These are phyloP conservation scores for Claviceps spartinae DNA, from an alignment of 2,329 filamentous ascomycete species.

Conservation along the genomic window DNA sequence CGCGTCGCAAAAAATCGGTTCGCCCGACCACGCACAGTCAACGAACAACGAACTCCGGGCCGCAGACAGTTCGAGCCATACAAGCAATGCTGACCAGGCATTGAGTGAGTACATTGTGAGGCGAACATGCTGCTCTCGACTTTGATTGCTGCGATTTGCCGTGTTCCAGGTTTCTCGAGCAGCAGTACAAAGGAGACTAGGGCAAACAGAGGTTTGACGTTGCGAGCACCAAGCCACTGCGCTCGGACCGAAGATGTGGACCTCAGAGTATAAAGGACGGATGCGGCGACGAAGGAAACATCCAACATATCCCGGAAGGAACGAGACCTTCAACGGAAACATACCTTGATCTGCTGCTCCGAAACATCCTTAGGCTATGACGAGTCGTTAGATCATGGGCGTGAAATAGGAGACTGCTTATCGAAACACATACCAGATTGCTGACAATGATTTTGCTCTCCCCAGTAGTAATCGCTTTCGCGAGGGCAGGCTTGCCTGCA, in stretches of 20 bases:
- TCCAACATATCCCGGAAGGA: conserved; percentile 60
- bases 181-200: conserved; percentile 18
- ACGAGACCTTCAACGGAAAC: conserved; percentile 71
- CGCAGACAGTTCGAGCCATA: conserved; percentile 14
- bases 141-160: conserved; percentile 26
- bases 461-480: conserved; percentile 48
- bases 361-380: conserved; percentile 82
- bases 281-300: conserved; percentile 30
- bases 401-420: not conserved
- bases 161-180: conserved; percentile 16
- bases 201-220: conserved; percentile 5
- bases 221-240: conserved; percentile 3
- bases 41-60: conserved; percentile 6
- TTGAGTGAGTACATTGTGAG: conserved; percentile 29
- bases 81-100: conserved; percentile 39
- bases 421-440: conserved; percentile 64
- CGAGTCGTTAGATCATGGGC: not conserved
- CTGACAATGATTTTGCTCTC: conserved; percentile 98
- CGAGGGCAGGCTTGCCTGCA: conserved; percentile 47
- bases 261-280: conserved; percentile 15
- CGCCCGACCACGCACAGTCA: conserved; percentile 1
- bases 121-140: conserved; percentile 44
- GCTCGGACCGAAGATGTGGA: conserved; percentile 10
- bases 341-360: conserved; percentile 99
- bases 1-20: conserved; percentile 4